Conservation (phyloP, 1,284 basidiomycete species). For the Malassezia restricta region DNA sequence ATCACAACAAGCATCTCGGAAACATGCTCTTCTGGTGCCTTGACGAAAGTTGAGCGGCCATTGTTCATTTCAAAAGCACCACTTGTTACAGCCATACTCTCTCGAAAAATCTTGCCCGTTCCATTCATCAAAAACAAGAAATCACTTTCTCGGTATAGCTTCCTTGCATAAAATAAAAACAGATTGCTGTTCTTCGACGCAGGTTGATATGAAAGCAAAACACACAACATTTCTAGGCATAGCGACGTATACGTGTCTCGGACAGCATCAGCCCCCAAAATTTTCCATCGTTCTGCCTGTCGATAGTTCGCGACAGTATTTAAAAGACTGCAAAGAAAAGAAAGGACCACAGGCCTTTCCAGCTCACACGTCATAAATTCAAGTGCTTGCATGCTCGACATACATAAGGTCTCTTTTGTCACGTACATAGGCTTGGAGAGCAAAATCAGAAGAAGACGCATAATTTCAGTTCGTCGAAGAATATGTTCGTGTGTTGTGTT, state of each 20-base stretch:
- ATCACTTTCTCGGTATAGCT: slow-evolving; percentile 37
- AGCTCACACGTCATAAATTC: slow-evolving; percentile 22
- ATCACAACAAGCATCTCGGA: slow-evolving; percentile 31
- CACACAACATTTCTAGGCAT: slow-evolving; percentile 31
- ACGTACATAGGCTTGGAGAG: slow-evolving; percentile 41
- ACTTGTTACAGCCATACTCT: slow-evolving; percentile 10
- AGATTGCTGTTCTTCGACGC: slow-evolving; percentile 14
- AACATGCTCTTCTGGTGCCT: slow-evolving; percentile 19
- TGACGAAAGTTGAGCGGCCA: background rate
- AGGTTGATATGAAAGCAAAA: slow-evolving; percentile 28
- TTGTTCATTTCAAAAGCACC: slow-evolving; percentile 10
- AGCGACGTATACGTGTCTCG: slow-evolving; percentile 20
- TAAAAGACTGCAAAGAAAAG: slow-evolving; percentile 38
- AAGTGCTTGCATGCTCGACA: slow-evolving; percentile 19
- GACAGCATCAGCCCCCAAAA: slow-evolving; percentile 17
- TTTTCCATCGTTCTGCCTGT: slow-evolving; percentile 15
- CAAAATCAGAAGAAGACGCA: slow-evolving; percentile 35
- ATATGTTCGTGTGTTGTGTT: slow-evolving; percentile 24
- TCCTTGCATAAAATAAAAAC: slow-evolving; percentile 37
- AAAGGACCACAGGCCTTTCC: slow-evolving; percentile 26
- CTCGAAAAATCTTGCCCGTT: slow-evolving; percentile 18
- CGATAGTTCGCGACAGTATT: slow-evolving; percentile 30
- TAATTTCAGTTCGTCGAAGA: slow-evolving; percentile 29
- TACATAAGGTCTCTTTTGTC: slow-evolving; percentile 16
- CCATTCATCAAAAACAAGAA: slow-evolving; percentile 30